Conservation (phyloP, 2,329 filamentous ascomycete species). For the Diaporthe vexans region DNA sequence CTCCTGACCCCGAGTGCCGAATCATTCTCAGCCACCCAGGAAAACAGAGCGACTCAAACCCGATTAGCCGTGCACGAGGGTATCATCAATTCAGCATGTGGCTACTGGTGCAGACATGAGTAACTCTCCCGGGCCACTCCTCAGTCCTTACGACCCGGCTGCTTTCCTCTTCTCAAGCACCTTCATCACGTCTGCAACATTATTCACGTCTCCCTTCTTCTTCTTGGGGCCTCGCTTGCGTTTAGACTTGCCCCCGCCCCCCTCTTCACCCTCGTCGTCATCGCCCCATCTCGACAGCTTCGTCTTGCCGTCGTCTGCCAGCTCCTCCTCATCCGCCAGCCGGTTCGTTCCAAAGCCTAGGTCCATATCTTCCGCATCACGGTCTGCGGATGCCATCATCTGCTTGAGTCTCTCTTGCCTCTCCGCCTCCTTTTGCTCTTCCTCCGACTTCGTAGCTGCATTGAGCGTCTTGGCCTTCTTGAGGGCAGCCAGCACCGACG, state of each 20-base stretch:
- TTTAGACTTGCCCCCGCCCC: conserved; percentile 65
- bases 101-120: background rate
- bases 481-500: conserved; percentile 85
- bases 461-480: conserved; percentile 83
- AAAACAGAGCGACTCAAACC: no score
- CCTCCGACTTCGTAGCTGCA: conserved; percentile 58
- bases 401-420: conserved; percentile 78
- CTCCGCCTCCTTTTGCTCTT: conserved; percentile 58
- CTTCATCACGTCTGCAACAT: conserved; percentile 82
- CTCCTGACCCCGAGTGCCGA: background rate
- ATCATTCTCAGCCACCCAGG: no score
- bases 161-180: conserved; percentile 76
- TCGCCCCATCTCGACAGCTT: conserved; percentile 77
- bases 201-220: conserved; percentile 84
- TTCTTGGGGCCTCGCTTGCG: conserved; percentile 81
- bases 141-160: conserved; percentile 45
- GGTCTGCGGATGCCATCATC: conserved; percentile 80
- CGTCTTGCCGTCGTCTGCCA: conserved; percentile 74
- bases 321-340: conserved; percentile 89
- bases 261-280: conserved; percentile 64
- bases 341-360: conserved; percentile 93
- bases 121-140: background rate
- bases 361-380: conserved; percentile 92
- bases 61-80: background rate
- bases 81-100: conserved; percentile 6